phyloP scores from a whole-genome alignment of 768 basidiomycete species.

The Artomyces pyxidatus region DNA sequence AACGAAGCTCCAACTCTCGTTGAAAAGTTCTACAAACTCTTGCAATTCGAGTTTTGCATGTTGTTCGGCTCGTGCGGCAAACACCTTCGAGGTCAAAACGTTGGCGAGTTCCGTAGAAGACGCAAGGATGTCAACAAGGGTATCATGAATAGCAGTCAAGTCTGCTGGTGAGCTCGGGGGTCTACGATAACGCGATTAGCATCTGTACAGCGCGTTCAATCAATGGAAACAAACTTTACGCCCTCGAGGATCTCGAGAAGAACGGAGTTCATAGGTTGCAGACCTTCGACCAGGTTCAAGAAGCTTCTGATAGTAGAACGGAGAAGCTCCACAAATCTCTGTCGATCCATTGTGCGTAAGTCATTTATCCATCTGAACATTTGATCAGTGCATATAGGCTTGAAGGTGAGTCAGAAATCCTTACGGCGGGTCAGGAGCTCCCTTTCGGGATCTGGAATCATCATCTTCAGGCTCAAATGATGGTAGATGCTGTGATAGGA shows the following conservation, averaged over 20 bases:
- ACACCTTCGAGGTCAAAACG: conserved; percentile 69
- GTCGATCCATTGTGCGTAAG: conserved; percentile 59
- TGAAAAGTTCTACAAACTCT: conserved; percentile 77
- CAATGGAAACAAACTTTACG: conserved; percentile 35
- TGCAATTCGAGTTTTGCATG: conserved; percentile 65
- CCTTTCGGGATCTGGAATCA: conserved; percentile 27
- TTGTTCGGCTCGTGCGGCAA: conserved; percentile 69
- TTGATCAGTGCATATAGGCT: neutral
- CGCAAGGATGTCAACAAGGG: conserved; percentile 68
- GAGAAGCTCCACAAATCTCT: conserved; percentile 58
- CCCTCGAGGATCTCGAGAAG: conserved; percentile 52
- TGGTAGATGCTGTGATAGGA: conserved; percentile 44
- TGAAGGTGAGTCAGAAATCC: neutral
- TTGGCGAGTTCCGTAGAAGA: conserved; percentile 84
- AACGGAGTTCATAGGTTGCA: conserved; percentile 51
- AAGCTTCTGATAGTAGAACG: conserved; percentile 53
- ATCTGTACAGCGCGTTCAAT: too few species aligned
- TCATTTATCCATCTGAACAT: conserved; percentile 39
- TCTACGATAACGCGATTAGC: too few species aligned
- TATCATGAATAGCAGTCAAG: conserved; percentile 45
- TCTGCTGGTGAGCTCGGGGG: conserved; percentile 32
- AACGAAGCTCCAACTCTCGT: conserved; percentile 85
- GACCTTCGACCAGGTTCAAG: conserved; percentile 56
- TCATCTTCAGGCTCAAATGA: conserved; percentile 50
- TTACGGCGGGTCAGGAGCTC: conserved; percentile 8